phyloP scores from a whole-genome alignment of 2,329 filamentous ascomycete genomes.

The Hypoxylon sp. region DNA sequence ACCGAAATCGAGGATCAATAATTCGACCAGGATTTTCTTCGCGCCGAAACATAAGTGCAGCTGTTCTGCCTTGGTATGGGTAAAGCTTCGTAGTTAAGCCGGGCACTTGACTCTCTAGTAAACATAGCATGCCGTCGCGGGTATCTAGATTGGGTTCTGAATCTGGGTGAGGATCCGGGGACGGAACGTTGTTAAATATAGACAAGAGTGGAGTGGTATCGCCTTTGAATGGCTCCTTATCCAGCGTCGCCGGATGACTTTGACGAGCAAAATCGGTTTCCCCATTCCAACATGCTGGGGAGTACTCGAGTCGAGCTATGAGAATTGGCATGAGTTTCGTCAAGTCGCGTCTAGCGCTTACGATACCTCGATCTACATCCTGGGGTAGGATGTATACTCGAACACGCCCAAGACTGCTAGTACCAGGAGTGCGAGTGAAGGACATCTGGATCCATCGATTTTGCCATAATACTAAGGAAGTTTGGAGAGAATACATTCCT shows the following conservation, averaged over 20 bases:
- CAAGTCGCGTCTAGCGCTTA: constrained; percentile 66
- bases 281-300: constrained; percentile 69
- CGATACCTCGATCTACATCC: constrained; percentile 69
- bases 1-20: constrained; percentile 80
- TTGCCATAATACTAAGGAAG: constrained; percentile 54
- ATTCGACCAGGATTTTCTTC: constrained; percentile 76
- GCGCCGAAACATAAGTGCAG: constrained; percentile 86
- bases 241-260: constrained; percentile 29
- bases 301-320: constrained; percentile 69
- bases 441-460: constrained; percentile 62
- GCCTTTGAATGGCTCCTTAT: constrained; percentile 50
- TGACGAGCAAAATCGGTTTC: constrained; percentile 41
- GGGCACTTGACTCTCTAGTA: constrained; percentile 67
- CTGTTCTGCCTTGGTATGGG: constrained; percentile 84
- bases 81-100: constrained; percentile 78
- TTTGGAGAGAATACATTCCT: constrained; percentile 43
- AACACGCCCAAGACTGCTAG: constrained; percentile 53
- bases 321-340: constrained; percentile 64
- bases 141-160: constrained; percentile 65
- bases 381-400: constrained; percentile 76
- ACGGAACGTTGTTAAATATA: constrained; percentile 81
- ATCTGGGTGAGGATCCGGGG: constrained; percentile 71
- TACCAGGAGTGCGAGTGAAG: constrained; percentile 51
- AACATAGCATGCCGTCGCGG: constrained; percentile 66
- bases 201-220: constrained; percentile 72